Conservation (phyloP, 371 early-diverging fungal species). For the Mucor indicus region DNA sequence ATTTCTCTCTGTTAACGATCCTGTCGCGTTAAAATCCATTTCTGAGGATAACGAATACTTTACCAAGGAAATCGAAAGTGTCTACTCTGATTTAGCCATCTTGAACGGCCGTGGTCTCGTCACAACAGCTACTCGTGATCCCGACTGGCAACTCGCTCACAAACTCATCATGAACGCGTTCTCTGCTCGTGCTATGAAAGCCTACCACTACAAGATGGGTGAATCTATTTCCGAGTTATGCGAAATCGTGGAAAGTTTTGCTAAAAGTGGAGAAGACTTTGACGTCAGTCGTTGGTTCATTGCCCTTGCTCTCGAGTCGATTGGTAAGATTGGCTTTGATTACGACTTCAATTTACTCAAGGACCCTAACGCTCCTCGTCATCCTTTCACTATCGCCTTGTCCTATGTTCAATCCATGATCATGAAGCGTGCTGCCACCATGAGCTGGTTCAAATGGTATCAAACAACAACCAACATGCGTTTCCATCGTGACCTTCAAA, state of each 20-base stretch:
- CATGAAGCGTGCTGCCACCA: constrained; percentile 13
- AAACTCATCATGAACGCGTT: constrained; percentile 51
- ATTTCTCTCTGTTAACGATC: not conserved
- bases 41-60: constrained; percentile 22
- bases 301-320: constrained; percentile 32
- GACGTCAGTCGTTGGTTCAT: constrained; percentile 36
- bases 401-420: constrained; percentile 24
- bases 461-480: constrained; percentile 26
- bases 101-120: constrained; percentile 40
- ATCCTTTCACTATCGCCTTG: constrained; percentile 42
- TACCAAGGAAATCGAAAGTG: constrained; percentile 27
- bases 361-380: constrained; percentile 16
- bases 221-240: constrained; percentile 12
- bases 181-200: constrained; percentile 38
- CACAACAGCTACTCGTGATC: constrained; percentile 36
- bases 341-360: constrained; percentile 37
- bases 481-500: constrained; percentile 10
- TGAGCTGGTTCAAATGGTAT: constrained; percentile 12
- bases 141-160: constrained; percentile 49
- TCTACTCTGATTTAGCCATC: constrained; percentile 22
- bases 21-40: constrained; percentile 5
- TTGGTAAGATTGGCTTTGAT: constrained; percentile 42
- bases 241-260: constrained; percentile 12
- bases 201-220: constrained; percentile 24
- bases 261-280: constrained; percentile 10